Evolutionary conservation across 2,329 filamentous ascomycete species (phyloP), one percentile per base, ranked within the genome.

Genomic region (Pyrenochaeta sp.): DNA sequence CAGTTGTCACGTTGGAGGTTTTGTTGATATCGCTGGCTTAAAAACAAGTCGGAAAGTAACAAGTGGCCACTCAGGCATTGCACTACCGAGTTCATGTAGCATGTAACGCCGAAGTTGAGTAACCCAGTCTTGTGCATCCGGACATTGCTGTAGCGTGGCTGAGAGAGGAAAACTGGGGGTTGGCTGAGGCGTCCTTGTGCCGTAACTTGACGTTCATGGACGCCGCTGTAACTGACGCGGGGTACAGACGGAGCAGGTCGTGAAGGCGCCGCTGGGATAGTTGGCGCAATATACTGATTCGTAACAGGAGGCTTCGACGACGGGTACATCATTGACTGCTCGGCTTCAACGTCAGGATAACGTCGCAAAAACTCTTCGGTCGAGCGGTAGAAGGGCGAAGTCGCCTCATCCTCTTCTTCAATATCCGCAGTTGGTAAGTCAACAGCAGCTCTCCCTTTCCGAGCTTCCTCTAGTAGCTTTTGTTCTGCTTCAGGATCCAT

Each of bases 1-100:
- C 82, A 92, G 80, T 81, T 85, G 68, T 78, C 77, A 37, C 70
- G 82, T 68, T 81, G 86, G 63, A 89, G 85, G 82, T 76, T 83
- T 67, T 71, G 80, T 64, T 71, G 84, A 77, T 76, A 91, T 68
- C 70, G 89, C 69, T 79, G 89, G 79, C 77, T 87, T 72, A 77
- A 85, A 79, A 83, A 97, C 83, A 77, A 86, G 76, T 69, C 85
- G 70, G 83, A 85, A 36, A 89, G 75, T 15, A 82, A 79, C 7
- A 82, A 78, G 0, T 92, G 94, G 1, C 88, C 89, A 53, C 90
- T 90, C 15, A 97, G 79, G 55, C 90, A 90, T 75, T 98, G 94
- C 21, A 98, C 81, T 0, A 89, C 88, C n/a, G 91, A 89, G 75
- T 97, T 97, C 81, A 95, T 92, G 71, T 97, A 97, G 73, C 94